Percentiles rank a stretch among this genome's conserved stretches.
phyloP scores from a whole-genome alignment of 2,329 filamentous ascomycete genomes.

The Fusarium oxysporum region DNA sequence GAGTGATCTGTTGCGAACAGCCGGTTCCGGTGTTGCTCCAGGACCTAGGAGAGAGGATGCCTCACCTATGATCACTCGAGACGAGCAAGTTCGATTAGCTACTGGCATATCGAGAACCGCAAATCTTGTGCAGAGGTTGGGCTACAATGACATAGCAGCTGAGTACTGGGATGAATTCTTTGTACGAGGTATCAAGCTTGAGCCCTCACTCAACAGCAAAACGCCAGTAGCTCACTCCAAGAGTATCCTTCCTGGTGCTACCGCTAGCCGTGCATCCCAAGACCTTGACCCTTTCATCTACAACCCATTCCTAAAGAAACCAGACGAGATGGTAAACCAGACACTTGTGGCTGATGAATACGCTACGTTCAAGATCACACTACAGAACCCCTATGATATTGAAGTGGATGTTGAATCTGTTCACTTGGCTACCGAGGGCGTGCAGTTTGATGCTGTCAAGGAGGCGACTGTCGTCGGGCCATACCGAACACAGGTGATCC shows the following conservation, averaged over 20 bases:
- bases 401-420: constrained; percentile 90
- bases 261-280: constrained; percentile 64
- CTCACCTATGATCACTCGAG: constrained; percentile 76
- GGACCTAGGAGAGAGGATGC: constrained; percentile 75
- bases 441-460: constrained; percentile 74
- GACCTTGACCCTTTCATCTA: constrained; percentile 91
- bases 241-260: constrained; percentile 63
- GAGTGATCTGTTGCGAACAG: constrained; percentile 83
- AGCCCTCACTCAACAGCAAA: constrained; percentile 69
- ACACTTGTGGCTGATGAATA: constrained; percentile 83
- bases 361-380: constrained; percentile 80
- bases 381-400: constrained; percentile 96
- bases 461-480: constrained; percentile 79
- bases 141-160: constrained; percentile 75
- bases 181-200: constrained; percentile 79
- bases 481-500: constrained; percentile 83
- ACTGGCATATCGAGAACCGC: constrained; percentile 89
- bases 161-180: constrained; percentile 99
- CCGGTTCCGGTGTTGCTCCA: constrained; percentile 83
- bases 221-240: constrained; percentile 75
- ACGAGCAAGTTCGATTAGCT: constrained; percentile 87
- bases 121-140: constrained; percentile 79
- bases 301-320: constrained; percentile 85
- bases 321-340: constrained; percentile 70
- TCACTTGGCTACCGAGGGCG: constrained; percentile 77